phyloP scores from a whole-genome alignment of 2,329 filamentous ascomycete genomes.

The Fusarium agapanthi region DNA sequence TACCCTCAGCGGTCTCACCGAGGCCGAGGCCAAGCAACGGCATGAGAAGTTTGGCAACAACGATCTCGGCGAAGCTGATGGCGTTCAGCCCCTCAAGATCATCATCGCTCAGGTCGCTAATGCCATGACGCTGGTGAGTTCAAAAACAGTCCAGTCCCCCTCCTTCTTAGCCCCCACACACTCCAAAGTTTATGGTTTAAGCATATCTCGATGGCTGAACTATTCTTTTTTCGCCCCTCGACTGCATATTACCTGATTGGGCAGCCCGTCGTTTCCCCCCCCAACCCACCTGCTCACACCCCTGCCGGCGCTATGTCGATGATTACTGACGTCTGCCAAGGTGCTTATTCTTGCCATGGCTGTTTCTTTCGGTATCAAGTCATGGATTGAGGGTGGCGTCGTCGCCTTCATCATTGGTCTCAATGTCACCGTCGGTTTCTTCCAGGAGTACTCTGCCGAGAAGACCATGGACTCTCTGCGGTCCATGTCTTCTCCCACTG shows the following conservation, averaged over 20 bases:
- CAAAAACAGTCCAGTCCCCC: not conserved
- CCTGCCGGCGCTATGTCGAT: not conserved
- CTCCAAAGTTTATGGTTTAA: slow-evolving; percentile 11
- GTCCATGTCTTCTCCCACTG: slow-evolving; percentile 55
- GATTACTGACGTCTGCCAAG: slow-evolving; percentile 42
- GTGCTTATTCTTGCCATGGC: slow-evolving; percentile 65
- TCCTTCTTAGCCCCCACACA: slow-evolving; percentile 5
- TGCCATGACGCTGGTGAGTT: slow-evolving; percentile 70
- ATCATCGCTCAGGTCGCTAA: slow-evolving; percentile 72
- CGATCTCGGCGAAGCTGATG: slow-evolving; percentile 57
- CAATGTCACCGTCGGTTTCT: slow-evolving; percentile 64
- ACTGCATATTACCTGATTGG: slow-evolving; percentile 52
- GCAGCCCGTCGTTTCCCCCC: slow-evolving; percentile 51
- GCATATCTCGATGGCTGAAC: slow-evolving; percentile 20
- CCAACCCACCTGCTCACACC: not conserved
- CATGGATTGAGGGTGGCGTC: slow-evolving; percentile 69
- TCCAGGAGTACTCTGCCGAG: slow-evolving; percentile 57
- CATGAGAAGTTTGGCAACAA: slow-evolving; percentile 66
- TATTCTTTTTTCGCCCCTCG: slow-evolving; percentile 41
- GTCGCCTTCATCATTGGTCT: slow-evolving; percentile 65
- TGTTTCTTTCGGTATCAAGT: slow-evolving; percentile 65
- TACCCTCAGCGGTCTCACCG: slow-evolving; percentile 61
- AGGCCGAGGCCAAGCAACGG: slow-evolving; percentile 59
- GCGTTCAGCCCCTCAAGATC: slow-evolving; percentile 66
- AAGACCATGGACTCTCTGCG: slow-evolving; percentile 60